Evolutionary conservation across 345 rosid species (phyloP), one percentile per base, ranked within the genome.

Genomic region (Sisymbrium irio): DNA sequence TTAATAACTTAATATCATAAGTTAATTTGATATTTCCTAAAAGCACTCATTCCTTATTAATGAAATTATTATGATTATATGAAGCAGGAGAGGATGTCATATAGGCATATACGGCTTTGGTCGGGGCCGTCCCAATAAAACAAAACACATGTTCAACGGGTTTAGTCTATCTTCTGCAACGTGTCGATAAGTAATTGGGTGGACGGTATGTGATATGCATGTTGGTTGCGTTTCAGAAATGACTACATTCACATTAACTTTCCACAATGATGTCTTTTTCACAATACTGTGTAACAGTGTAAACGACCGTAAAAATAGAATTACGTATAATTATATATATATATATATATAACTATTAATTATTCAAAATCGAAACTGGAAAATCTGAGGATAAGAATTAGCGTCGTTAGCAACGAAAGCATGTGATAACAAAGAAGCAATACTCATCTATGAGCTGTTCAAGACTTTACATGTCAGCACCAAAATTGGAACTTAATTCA

Each of bases 61-160:
- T 10, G 20, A 12, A n/a, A n/a, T n/a, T 7, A 33, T 18, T 33
- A 4, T 25, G 4, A 5, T 20, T 50, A 7, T 5, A 51, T 1
- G 62, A 12, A 18, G 27, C 1, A 35, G 30, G 3, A n/a, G 41
- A 32, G 39, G 63, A 54, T 28, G 28, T 69, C 66, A 35, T 32
- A 55, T 55, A 1, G 37, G 8, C 40, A 30, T 45, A 41, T 40
- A 54, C 17, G 53, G 76, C 69, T 62, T 72, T 53, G 76, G 77
- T 64, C 77, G 77, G 77, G 41, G 36, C 77, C 77, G 77, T 51
- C 77, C 77, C 49, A 65, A 55, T 35, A 73, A 54, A 55, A 73
- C 47, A 65, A 45, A 22, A 7, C 71, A 45, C 49, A 44, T 65
- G 46, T 56, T 64, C 77, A 64, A 53, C 61, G 53, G 12, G 50